These are phyloP conservation scores for Zygnema circumcarinatum DNA, from an alignment of 139 green algal genomes.

Conservation along the genomic window DNA sequence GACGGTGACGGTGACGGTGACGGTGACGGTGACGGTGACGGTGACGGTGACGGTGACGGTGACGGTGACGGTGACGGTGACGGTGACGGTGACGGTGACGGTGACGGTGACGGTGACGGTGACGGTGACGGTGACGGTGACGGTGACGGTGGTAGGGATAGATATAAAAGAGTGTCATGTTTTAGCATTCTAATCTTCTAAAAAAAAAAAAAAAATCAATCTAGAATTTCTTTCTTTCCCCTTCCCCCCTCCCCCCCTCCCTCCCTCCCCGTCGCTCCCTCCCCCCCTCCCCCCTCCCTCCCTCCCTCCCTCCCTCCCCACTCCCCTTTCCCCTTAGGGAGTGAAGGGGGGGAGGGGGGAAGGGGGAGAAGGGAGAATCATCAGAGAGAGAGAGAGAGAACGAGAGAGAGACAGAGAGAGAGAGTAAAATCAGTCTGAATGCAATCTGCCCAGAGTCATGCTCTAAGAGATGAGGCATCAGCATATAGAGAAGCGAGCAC, in stretches of 20 bases:
- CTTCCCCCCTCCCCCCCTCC: background rate
- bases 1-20: background rate
- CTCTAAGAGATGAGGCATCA: no score
- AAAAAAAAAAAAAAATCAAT: no score
- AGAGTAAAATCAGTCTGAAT: no score
- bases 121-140: background rate
- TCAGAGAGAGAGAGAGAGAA: no score
- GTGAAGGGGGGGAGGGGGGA: no score
- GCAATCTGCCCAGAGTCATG: no score
- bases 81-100: background rate
- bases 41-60: background rate
- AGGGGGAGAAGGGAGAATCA: no score
- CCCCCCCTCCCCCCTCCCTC: background rate
- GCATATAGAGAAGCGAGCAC: no score
- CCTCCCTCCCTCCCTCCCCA: background rate
- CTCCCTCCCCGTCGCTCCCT: background rate
- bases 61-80: background rate
- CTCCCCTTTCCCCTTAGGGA: background rate
- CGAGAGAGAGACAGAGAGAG: no score
- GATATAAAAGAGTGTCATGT: background rate
- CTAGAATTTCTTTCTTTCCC: background rate
- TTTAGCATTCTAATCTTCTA: background rate
- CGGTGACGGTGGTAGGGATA: background rate
- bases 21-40: background rate
- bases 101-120: conserved; percentile 11